Evolutionary conservation across 306 rosid genomes (phyloP), one percentile per base, ranked within the genome.

Genomic region (Canavalia gladiata): DNA sequence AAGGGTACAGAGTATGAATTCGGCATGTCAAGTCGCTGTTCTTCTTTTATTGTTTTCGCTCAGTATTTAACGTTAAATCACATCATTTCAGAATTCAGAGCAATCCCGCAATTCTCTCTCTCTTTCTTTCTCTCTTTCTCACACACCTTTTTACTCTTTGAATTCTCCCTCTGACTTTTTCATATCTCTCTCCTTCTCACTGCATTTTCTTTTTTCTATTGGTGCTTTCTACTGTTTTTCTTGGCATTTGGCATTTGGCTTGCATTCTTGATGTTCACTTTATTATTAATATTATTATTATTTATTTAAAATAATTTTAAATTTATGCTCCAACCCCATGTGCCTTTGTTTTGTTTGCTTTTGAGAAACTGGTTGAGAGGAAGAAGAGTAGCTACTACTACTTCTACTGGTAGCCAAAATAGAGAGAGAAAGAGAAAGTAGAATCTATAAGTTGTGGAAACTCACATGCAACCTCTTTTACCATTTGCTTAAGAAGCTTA

Each of bases 1-100:
- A 89, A 83, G 83, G 72, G 89, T 51, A 86, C 59, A 83, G 87
- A 79, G 80, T 49, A 51, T 64, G 84, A 81, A 89, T 59, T 84
- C 59, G 83, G 90, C 74, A 84, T 68, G 94, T 91, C 90, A 77
- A 78, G 92, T 90, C 90, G 89, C 89, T 90, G 88, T 91, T 89
- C 79, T 81, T 82, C 78, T 84, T 85, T 85, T 87, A 73, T 82
- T 82, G 80, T 77, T 77, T 86, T 74, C 45, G 7, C 66, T 64
- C 72, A 56, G 57, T 47, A 62, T 79, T 83, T 84, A 81, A 81
- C 84, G 87, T 84, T 84, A 77, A 84, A 87, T 87, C 90, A 84
- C 86, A 87, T 87, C 97, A 77, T 54, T 80, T 87, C 97, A 86
- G 83, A 71, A 46, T 71, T 85, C 86, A 84, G 68, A 78, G 43